These are phyloP conservation scores for Anacardium occidentale DNA, from an alignment of 345 rosid genomes.

Conservation along the genomic window DNA sequence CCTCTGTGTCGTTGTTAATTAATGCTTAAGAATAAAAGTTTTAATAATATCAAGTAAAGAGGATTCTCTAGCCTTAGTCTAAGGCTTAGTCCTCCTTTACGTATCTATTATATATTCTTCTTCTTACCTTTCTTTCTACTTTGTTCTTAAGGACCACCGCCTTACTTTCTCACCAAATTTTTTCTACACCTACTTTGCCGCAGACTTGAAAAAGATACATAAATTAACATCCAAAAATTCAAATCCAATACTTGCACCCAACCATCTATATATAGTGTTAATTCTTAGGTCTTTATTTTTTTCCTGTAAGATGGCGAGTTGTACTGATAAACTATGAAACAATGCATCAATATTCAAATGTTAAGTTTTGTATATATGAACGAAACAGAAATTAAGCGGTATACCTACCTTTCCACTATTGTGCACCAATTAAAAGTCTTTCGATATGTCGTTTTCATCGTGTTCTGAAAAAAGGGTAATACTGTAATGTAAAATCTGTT, in stretches of 20 bases:
- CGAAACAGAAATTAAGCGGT: neutral
- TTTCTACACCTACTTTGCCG: constrained; percentile 13
- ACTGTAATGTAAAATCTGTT: constrained; percentile 4
- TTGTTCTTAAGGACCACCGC: constrained; percentile 43
- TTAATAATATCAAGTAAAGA: constrained; percentile 28
- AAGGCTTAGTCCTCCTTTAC: constrained; percentile 32
- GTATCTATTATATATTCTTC: constrained; percentile 15
- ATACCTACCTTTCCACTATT: neutral
- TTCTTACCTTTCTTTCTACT: constrained; percentile 29
- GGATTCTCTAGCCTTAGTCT: constrained; percentile 39
- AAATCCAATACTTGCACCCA: constrained; percentile 5
- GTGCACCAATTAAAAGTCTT: neutral
- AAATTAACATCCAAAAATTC: constrained; percentile 10
- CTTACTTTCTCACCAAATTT: constrained; percentile 20
- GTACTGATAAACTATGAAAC: neutral
- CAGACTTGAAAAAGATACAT: constrained; percentile 2
- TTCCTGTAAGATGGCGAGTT: constrained; percentile 2
- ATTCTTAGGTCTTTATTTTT: neutral
- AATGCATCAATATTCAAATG: neutral
- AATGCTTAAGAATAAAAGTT: constrained; percentile 35
- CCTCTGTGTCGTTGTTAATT: constrained; percentile 35
- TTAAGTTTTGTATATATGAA: neutral
- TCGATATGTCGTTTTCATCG: neutral
- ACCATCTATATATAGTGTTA: no score
- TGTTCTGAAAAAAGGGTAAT: neutral